Conservation (phyloP, 2,329 filamentous ascomycete species). For the Trichoderma gracile region DNA sequence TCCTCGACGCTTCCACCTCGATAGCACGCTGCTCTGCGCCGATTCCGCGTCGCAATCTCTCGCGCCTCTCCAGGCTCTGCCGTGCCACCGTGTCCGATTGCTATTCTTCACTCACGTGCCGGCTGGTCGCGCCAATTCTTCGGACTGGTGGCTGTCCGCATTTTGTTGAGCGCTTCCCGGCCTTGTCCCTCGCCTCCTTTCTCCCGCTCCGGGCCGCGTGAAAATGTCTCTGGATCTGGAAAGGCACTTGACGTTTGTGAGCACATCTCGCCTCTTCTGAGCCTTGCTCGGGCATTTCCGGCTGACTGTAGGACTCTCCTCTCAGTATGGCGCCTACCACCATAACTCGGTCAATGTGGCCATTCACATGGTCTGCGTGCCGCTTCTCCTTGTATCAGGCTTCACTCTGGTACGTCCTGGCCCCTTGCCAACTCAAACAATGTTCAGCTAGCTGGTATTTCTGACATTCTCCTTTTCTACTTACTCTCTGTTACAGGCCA, state of each 20-base stretch:
- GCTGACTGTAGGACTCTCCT: conserved; percentile 20
- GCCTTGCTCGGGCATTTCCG: neutral
- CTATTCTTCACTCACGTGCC: conserved; percentile 20
- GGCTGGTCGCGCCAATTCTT: conserved; percentile 22
- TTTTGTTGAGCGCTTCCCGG: conserved; percentile 7
- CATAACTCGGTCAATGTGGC: conserved; percentile 73
- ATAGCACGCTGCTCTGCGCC: conserved; percentile 7
- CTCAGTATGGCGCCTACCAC: conserved; percentile 81
- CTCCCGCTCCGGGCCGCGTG: conserved; percentile 17
- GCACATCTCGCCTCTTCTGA: conserved; percentile 34
- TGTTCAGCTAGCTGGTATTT: neutral
- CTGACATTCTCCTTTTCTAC: conserved; percentile 18
- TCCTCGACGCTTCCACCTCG: conserved; percentile 6
- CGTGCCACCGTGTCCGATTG: neutral
- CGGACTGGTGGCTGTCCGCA: neutral
- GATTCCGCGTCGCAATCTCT: neutral
- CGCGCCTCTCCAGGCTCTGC: neutral
- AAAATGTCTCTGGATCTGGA: conserved; percentile 74
- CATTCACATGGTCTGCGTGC: conserved; percentile 80
- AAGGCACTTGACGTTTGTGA: conserved; percentile 79
- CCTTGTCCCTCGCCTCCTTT: neutral
- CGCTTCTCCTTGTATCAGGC: conserved; percentile 69
- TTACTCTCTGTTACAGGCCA: conserved; percentile 47
- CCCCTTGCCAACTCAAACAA: neutral
- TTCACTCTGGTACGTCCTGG: conserved; percentile 65